A percentile compares a stretch with the other conserved stretches of the same genome.
Evolutionary conservation across 1,139 yeast genomes (phyloP).

Genomic region (Pichia sp.): DNA sequence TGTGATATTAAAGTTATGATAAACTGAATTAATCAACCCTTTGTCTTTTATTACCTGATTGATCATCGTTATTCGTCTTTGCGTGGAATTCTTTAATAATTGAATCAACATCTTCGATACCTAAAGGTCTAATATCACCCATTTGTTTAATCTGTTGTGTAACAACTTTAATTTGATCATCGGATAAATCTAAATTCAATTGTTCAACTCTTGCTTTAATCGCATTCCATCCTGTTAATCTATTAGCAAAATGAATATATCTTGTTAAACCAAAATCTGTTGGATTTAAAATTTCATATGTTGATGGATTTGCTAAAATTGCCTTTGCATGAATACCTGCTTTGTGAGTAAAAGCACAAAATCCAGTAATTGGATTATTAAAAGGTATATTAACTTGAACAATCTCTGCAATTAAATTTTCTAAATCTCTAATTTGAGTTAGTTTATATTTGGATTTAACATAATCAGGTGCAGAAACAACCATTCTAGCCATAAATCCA

Average conservation of each 20-base stretch:
- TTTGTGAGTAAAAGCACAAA: constrained; percentile 58
- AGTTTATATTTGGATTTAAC: constrained; percentile 52
- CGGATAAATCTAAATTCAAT: constrained; percentile 51
- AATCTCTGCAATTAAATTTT: constrained; percentile 52
- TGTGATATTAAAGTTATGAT: no score
- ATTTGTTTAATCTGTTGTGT: constrained; percentile 48
- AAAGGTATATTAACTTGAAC: constrained; percentile 55
- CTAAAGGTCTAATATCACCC: constrained; percentile 58
- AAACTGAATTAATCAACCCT: constrained; percentile 17
- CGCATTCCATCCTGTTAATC: constrained; percentile 59
- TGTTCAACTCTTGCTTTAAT: constrained; percentile 62
- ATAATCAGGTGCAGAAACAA: constrained; percentile 53
- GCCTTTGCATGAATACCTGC: constrained; percentile 61
- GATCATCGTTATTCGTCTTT: constrained; percentile 27
- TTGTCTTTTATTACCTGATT: constrained; percentile 25
- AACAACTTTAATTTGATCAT: constrained; percentile 52
- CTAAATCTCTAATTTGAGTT: constrained; percentile 49
- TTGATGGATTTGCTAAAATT: constrained; percentile 53
- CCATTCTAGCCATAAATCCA: constrained; percentile 60
- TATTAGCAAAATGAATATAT: constrained; percentile 53
- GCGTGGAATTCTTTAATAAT: constrained; percentile 45
- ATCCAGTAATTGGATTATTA: constrained; percentile 57
- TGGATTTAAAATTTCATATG: constrained; percentile 54
- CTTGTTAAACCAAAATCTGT: constrained; percentile 51
- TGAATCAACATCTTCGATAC: constrained; percentile 43